Evolutionary conservation across 1,284 basidiomycete species (phyloP).

Genomic region (Cutaneotrichosporon arboriforme): DNA sequence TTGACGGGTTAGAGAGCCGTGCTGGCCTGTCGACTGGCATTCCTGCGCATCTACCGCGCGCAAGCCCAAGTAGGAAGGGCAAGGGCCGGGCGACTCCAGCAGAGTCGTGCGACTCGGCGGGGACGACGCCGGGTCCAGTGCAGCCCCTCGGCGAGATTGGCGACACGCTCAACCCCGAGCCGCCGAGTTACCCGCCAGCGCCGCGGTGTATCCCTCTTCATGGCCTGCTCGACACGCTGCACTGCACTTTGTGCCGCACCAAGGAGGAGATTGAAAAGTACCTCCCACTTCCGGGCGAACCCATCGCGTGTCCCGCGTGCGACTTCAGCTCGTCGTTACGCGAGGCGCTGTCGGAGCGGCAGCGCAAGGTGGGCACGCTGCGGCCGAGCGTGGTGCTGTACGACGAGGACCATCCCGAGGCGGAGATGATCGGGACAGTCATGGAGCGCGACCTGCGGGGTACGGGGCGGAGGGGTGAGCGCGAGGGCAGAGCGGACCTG

Average conservation of each 20-base stretch:
- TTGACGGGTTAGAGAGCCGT: conserved; percentile 81
- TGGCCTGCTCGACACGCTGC: conserved; percentile 71
- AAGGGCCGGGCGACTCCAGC: not conserved
- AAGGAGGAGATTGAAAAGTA: conserved; percentile 62
- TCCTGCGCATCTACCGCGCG: conserved; percentile 10
- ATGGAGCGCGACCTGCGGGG: conserved; percentile 71
- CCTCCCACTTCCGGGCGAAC: conserved; percentile 53
- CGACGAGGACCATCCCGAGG: conserved; percentile 80
- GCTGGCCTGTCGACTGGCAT: conserved; percentile 60
- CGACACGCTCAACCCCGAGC: not conserved
- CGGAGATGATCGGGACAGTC: conserved; percentile 74
- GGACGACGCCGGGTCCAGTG: too few relatives aligned
- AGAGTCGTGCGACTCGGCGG: conserved; percentile 2
- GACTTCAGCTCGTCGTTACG: conserved; percentile 63
- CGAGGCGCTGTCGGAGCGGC: conserved; percentile 68
- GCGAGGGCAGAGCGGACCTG: conserved; percentile 55
- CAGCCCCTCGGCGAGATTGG: not conserved
- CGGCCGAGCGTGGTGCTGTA: conserved; percentile 86
- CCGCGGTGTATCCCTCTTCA: conserved; percentile 85
- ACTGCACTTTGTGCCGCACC: conserved; percentile 74
- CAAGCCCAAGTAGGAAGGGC: not conserved
- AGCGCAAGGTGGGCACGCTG: conserved; percentile 71
- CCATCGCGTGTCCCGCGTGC: conserved; percentile 76
- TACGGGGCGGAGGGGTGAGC: conserved; percentile 33
- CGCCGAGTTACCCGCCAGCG: conserved; percentile 23